Evolutionary conservation across 139 green algal species (phyloP), one percentile per base, ranked within the genome.

Genomic region (Volvox africanus): DNA sequence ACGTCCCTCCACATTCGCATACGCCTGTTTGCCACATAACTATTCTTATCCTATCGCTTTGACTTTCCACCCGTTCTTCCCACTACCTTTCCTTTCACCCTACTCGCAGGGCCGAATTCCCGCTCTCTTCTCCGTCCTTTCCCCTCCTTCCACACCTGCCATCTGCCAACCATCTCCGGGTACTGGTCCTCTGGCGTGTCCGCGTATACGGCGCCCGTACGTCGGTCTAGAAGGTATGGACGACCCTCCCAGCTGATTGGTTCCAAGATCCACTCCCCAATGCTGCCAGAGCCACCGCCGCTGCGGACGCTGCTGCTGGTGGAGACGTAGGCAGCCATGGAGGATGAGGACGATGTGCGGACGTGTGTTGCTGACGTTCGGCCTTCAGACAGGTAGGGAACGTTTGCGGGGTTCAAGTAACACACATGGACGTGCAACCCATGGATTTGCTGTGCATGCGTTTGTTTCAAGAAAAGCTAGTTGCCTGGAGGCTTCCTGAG

Each of bases 171-270:
- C 61, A 91, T 67, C 61, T 86, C 76, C 55, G 87, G 87, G 87
- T 91, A 91, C n/a, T 67, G 33, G 33, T 91, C 61, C 1, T 68
- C 76, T 11, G 11, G 20, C 18, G 24, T 69, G 1, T 80, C 87
- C 24, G 87, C 76, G 73, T 92, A 92, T 83, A 92, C 89, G 0
- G 83, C 89, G 0, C 76, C 35, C 0, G 75, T 92, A 13, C 82
- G 37, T 9, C 82, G 75, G 82, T 92, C 89, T 76, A 90, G 55
- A 35, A 90, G 89, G 37, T 90, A 90, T 3, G 26, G 30, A 11
- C 61, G 71, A 2, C 89, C 83, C 61, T 92, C 76, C 13, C 55
- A 86, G 12, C 24, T 75, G 20, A 90, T 35, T 9, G 89, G 89
- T 28, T 92, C 89, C 75, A 92, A 36, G 0, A 67, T 36, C 62